These are phyloP conservation scores for Physcia stellaris DNA, from an alignment of 495 filamentous ascomycete species.

Conservation along the genomic window DNA sequence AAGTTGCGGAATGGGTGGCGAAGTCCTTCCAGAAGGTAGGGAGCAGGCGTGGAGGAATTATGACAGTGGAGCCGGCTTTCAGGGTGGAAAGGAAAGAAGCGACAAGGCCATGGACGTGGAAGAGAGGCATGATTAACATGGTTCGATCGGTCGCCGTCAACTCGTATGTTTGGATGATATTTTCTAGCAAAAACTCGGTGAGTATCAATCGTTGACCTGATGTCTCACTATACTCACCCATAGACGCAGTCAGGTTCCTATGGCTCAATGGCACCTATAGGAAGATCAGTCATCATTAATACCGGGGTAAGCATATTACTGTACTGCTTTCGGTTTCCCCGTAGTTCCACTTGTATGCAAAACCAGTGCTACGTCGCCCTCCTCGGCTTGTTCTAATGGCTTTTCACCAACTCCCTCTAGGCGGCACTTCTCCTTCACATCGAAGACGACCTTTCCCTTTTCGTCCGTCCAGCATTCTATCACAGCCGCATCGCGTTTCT, in stretches of 20 bases:
- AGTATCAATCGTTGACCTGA: neutral
- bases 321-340: slow-evolving; percentile 65
- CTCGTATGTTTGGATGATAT: slow-evolving; percentile 62
- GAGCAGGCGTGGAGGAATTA: slow-evolving; percentile 66
- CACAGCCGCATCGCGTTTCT: slow-evolving; percentile 60
- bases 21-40: slow-evolving; percentile 73
- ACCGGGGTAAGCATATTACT: too few species aligned
- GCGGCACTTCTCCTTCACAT: slow-evolving; percentile 47
- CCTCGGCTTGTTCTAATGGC: slow-evolving; percentile 33
- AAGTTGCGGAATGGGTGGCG: slow-evolving; percentile 51
- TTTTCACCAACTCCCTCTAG: slow-evolving; percentile 22
- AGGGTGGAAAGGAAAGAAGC: slow-evolving; percentile 68
- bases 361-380: slow-evolving; percentile 49
- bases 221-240: slow-evolving; percentile 32
- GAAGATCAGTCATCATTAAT: too few species aligned
- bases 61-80: slow-evolving; percentile 55
- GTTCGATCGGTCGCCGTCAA: slow-evolving; percentile 57
- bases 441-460: slow-evolving; percentile 48
- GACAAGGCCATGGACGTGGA: slow-evolving; percentile 77
- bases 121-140: slow-evolving; percentile 77
- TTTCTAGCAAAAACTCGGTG: slow-evolving; percentile 29
- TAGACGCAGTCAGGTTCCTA: slow-evolving; percentile 60
- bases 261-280: slow-evolving; percentile 58
- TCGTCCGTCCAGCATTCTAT: slow-evolving; percentile 66
- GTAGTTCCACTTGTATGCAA: slow-evolving; percentile 71